phyloP scores from a whole-genome alignment of 176 grass and related monocot genomes.

The Oryza australiensis region DNA sequence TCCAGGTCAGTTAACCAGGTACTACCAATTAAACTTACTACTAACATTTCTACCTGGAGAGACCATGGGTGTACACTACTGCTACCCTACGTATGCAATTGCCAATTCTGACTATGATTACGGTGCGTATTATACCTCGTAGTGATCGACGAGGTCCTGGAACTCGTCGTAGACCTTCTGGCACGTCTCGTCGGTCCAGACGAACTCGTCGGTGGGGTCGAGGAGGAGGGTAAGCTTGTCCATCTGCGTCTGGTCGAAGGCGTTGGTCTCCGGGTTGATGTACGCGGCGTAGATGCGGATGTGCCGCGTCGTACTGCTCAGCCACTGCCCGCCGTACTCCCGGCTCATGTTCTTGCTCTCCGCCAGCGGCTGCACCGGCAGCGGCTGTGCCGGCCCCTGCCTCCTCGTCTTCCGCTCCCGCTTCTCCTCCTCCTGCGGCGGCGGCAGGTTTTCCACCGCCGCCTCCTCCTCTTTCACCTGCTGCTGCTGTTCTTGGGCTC shows the following conservation, averaged over 20 bases:
- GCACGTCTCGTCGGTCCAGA: constrained; percentile 72
- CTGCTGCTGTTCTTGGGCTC: constrained; percentile 60
- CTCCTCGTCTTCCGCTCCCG: background rate
- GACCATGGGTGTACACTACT: too few relatives aligned
- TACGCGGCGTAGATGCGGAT: constrained; percentile 96
- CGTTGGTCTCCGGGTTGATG: constrained; percentile 88
- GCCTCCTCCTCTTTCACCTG: constrained; percentile 45
- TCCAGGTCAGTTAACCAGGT: background rate
- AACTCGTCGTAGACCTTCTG: constrained; percentile 89
- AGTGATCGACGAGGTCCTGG: constrained; percentile 91
- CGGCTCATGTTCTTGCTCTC: constrained; percentile 88
- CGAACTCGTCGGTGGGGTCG: constrained; percentile 84
- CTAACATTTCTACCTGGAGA: too few relatives aligned
- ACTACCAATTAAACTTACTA: too few relatives aligned
- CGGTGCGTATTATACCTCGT: constrained; percentile 49
- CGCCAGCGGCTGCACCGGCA: constrained; percentile 71
- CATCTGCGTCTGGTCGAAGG: constrained; percentile 96
- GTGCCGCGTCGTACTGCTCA: constrained; percentile 86
- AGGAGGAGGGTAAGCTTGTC: constrained; percentile 96
- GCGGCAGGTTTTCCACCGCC: constrained; percentile 12
- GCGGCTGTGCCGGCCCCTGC: constrained; percentile 36
- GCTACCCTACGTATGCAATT: too few relatives aligned
- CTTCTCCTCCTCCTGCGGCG: background rate
- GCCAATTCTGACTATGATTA: background rate
- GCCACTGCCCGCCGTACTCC: constrained; percentile 94